These are phyloP conservation scores for Fusarium poae DNA, from an alignment of 2,329 filamentous ascomycete species.

Conservation along the genomic window DNA sequence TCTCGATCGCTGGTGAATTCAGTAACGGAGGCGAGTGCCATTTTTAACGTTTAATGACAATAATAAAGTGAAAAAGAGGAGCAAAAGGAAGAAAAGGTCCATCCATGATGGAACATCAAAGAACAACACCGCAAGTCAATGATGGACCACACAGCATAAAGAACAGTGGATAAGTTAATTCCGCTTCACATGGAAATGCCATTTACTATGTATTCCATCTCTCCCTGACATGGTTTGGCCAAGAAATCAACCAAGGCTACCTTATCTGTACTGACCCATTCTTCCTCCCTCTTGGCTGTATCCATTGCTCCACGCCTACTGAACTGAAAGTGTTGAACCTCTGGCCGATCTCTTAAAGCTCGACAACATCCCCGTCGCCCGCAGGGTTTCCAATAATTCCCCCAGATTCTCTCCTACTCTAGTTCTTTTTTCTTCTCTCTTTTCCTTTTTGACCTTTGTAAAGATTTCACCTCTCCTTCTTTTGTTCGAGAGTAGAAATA, in stretches of 20 bases:
- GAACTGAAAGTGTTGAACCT: conserved; percentile 12
- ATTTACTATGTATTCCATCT: background rate
- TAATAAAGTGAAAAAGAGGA: background rate
- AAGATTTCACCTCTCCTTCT: background rate
- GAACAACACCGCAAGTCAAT: background rate
- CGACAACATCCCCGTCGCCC: conserved; percentile 39
- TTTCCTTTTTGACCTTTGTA: conserved; percentile 4
- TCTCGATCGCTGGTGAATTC: background rate
- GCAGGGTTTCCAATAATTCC: conserved; percentile 33
- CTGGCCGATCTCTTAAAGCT: conserved; percentile 47
- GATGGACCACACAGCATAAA: background rate
- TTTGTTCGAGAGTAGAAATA: background rate
- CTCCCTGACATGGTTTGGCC: conserved; percentile 30
- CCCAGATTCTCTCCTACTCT: conserved; percentile 31
- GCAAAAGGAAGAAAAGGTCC: background rate
- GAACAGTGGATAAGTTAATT: conserved; percentile 22
- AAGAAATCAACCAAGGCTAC: conserved; percentile 37
- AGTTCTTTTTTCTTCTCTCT: conserved; percentile 13
- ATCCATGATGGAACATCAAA: conserved; percentile 9
- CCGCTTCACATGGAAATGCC: conserved; percentile 24
- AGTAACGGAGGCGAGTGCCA: conserved; percentile 15
- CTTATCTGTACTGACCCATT: conserved; percentile 47
- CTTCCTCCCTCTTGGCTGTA: conserved; percentile 39
- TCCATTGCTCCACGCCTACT: conserved; percentile 21
- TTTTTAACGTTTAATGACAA: conserved; percentile 3